phyloP scores from a whole-genome alignment of 768 basidiomycete species.

The Tricholoma bakamatsutake region DNA sequence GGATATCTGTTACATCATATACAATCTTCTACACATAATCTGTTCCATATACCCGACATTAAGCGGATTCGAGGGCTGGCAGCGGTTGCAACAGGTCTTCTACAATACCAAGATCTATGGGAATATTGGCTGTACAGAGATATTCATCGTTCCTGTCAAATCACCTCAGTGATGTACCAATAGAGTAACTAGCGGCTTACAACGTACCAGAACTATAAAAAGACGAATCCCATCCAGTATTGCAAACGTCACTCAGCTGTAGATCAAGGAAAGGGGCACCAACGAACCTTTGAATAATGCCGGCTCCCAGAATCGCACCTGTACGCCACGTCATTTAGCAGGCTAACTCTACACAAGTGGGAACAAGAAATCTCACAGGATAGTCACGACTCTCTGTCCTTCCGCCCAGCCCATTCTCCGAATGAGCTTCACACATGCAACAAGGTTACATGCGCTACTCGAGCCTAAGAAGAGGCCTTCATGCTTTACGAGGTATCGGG shows the following conservation, averaged over 20 bases:
- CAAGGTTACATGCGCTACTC: conserved; percentile 91
- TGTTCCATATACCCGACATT: background rate
- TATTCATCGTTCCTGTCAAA: conserved; percentile 47
- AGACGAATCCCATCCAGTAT: background rate
- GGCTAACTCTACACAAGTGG: background rate
- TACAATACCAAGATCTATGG: conserved; percentile 34
- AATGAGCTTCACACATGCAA: conserved; percentile 82
- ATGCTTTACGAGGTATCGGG: conserved; percentile 81
- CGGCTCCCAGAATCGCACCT: conserved; percentile 89
- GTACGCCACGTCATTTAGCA: background rate
- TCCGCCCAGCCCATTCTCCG: conserved; percentile 63
- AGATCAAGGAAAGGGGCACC: background rate
- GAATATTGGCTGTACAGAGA: conserved; percentile 38
- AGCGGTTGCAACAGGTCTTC: conserved; percentile 32
- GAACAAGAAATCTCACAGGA: conserved; percentile 52
- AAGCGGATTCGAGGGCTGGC: conserved; percentile 12
- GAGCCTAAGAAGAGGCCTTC: conserved; percentile 96
- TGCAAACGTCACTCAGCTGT: background rate
- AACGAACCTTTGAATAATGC: conserved; percentile 84
- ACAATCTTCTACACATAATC: no score
- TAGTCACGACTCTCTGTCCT: conserved; percentile 75
- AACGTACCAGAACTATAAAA: conserved; percentile 39
- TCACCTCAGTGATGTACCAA: background rate
- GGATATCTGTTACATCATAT: background rate
- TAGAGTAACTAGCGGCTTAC: background rate